phyloP scores from a whole-genome alignment of 805 yeast genomes.

The Wickerhamiella sorbophila region DNA sequence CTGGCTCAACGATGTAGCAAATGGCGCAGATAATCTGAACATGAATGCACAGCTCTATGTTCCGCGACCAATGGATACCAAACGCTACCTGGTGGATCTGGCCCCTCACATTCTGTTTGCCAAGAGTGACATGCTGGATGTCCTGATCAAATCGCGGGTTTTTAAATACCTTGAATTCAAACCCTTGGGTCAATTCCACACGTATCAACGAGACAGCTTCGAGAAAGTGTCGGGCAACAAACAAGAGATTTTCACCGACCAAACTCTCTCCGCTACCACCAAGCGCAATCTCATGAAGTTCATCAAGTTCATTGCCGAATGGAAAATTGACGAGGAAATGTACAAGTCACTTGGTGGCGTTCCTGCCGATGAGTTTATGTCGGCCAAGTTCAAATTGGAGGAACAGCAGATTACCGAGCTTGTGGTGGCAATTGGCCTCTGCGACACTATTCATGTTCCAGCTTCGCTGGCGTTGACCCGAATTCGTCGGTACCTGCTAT shows the following conservation, averaged over 20 bases:
- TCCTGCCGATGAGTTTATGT: slow-evolving; percentile 46
- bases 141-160: slow-evolving; percentile 72
- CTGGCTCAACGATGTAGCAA: slow-evolving; percentile 68
- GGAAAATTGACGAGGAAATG: slow-evolving; percentile 43
- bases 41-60: slow-evolving; percentile 73
- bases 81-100: slow-evolving; percentile 64
- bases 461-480: slow-evolving; percentile 67
- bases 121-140: slow-evolving; percentile 67
- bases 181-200: slow-evolving; percentile 75
- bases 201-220: slow-evolving; percentile 84
- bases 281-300: slow-evolving; percentile 84
- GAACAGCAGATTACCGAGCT: slow-evolving; percentile 68
- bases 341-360: slow-evolving; percentile 43
- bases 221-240: slow-evolving; percentile 76
- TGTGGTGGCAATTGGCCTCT: slow-evolving; percentile 72
- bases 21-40: slow-evolving; percentile 18
- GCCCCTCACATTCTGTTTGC: slow-evolving; percentile 82
- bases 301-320: slow-evolving; percentile 69
- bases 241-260: slow-evolving; percentile 88
- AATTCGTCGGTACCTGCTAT: slow-evolving; percentile 67
- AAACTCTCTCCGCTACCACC: slow-evolving; percentile 53
- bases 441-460: slow-evolving; percentile 42
- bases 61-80: slow-evolving; percentile 39
- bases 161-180: slow-evolving; percentile 87
- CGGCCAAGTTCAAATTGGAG: slow-evolving; percentile 53